Evolutionary conservation across 768 basidiomycete species (phyloP).

Genomic region (Lactarius pseudohatsudake): DNA sequence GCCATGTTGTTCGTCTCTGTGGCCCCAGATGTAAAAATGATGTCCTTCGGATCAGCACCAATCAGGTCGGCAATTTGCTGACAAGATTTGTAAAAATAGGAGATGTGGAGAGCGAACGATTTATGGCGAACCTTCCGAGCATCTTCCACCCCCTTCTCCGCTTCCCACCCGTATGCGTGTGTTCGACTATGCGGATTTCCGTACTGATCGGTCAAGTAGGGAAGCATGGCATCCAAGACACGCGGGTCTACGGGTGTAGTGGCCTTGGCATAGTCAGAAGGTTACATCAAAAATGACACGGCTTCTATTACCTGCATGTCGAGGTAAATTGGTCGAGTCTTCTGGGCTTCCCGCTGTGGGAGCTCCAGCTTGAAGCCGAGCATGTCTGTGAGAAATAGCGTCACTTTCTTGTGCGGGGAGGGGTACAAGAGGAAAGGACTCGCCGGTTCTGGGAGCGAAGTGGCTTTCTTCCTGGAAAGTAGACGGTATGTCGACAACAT

Average conservation of each 20-base stretch:
- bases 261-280: slow-evolving; percentile 53
- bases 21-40: slow-evolving; percentile 96
- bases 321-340: slow-evolving; percentile 89
- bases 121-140: slow-evolving; percentile 67
- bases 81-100: background rate
- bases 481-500: slow-evolving; percentile 77
- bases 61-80: slow-evolving; percentile 90
- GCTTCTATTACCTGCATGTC: slow-evolving; percentile 79
- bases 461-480: slow-evolving; percentile 67
- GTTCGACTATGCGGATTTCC: slow-evolving; percentile 98
- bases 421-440: slow-evolving; percentile 18
- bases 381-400: slow-evolving; percentile 59
- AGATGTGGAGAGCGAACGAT: background rate
- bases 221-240: slow-evolving; percentile 95
- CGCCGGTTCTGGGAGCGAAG: slow-evolving; percentile 71
- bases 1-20: slow-evolving; percentile 98
- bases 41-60: slow-evolving; percentile 92
- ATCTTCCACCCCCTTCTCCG: slow-evolving; percentile 90
- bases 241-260: slow-evolving; percentile 98
- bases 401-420: background rate
- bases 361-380: slow-evolving; percentile 81
- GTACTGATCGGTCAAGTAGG: slow-evolving; percentile 91
- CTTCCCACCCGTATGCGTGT: slow-evolving; percentile 99
- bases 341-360: slow-evolving; percentile 60
- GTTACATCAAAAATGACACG: background rate